phyloP scores from a whole-genome alignment of 73 alveolate genomes.

The Paramecium bursaria region DNA sequence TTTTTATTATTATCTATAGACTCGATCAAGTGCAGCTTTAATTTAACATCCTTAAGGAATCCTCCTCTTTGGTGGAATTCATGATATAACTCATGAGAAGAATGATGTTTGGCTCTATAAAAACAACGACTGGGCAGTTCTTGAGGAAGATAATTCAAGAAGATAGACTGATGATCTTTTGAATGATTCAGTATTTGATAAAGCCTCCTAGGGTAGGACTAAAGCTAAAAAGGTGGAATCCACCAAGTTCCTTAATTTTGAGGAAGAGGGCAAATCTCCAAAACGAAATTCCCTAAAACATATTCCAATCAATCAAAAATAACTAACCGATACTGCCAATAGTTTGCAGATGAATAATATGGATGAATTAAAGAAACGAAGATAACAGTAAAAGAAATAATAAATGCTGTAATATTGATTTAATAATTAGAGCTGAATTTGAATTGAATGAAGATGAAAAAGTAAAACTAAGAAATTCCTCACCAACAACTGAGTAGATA shows the following conservation, averaged over 20 bases:
- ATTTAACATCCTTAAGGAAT: conserved; percentile 11
- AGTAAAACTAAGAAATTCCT: conserved; percentile 38
- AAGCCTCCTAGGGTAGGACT: conserved; percentile 43
- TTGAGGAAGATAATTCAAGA: conserved; percentile 51
- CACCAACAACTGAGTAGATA: conserved; percentile 67
- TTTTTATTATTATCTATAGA: background rate
- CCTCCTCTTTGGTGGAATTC: conserved; percentile 47
- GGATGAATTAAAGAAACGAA: no score
- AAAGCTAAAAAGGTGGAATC: conserved; percentile 16
- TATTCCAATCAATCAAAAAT: no score
- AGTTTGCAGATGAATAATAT: no score
- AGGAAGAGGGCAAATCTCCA: no score
- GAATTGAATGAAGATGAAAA: conserved; percentile 67
- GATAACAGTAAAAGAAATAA: no score
- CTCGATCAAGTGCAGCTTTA: conserved; percentile 32
- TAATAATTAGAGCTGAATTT: conserved; percentile 56
- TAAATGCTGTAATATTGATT: background rate
- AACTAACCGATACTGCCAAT: no score
- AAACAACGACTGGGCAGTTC: conserved; percentile 14
- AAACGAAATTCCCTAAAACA: no score
- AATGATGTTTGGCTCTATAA: conserved; percentile 57
- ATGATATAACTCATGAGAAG: conserved; percentile 63
- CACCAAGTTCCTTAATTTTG: no score
- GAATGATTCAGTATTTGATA: conserved; percentile 45
- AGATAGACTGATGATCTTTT: conserved; percentile 28